Evolutionary conservation across 1,284 basidiomycete genomes (phyloP), one percentile per base, ranked within the genome.

Genomic region (Boletus sp.): DNA sequence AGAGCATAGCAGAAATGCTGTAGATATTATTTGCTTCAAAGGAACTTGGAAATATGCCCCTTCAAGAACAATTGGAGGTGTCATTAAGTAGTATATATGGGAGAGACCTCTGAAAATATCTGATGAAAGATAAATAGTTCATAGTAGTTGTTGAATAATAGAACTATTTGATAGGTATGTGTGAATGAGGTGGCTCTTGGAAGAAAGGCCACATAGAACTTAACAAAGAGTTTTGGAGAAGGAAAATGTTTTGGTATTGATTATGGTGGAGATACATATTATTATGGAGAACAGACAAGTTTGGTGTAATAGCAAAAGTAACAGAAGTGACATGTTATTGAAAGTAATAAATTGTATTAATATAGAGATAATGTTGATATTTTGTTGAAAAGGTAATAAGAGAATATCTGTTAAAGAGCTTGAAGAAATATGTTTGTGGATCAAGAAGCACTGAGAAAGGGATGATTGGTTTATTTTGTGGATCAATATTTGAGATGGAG

Each of bases 201-300:
- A 13, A 33, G 28, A 7, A 3, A 11, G 23, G 28, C 11, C 17
- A 0, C 21, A 11, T 23, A 30, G 11, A 23, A 14, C 33, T 4
- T 1, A 23, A 51, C 49, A 25, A 23, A 21, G n/a, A n/a, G n/a
- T n/a, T 38, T 9, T 54, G n/a, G 28, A 23, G 8, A 8, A 44
- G 8, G 10, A 17, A 3, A 17, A 46, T 2, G 3, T 48, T 17
- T 44, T 33, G 10, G 46, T 55, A 4, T 30, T 56, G 13, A 50
- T 56, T 6, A 56, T 48, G 6, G 9, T 56, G 7, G 48, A 56
- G 33, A 51, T n/a, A 2, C 48, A 56, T 9, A 51, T 48, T n/a
- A 5, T 56, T 3, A 33, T 33, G 1, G 55, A 33, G 6, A 43
- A n/a, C 1, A 17, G 48, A 4, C 30, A 50, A 21, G 30, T 51